Evolutionary conservation across 2,329 filamentous ascomycete species (phyloP).

Genomic region (Phoma herbarum): DNA sequence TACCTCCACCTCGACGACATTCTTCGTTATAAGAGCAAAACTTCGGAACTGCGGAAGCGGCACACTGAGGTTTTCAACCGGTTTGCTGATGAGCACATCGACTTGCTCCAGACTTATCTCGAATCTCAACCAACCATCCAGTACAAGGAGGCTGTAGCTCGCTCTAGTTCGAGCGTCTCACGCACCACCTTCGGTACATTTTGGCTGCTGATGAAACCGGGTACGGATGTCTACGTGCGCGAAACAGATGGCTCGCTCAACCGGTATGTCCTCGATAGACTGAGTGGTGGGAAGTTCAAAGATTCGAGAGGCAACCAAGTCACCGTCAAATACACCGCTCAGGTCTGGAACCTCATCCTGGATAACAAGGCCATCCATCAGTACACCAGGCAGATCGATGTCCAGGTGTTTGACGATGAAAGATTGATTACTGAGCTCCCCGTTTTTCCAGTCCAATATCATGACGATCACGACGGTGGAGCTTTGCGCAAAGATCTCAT

Average conservation of each 20-base stretch:
- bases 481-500: background rate
- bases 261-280: slow-evolving; percentile 13
- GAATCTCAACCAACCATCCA: background rate
- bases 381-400: background rate
- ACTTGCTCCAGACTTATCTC: background rate
- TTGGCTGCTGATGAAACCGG: slow-evolving; percentile 23
- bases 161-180: background rate
- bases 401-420: slow-evolving; percentile 2
- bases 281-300: background rate
- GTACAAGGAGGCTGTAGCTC: background rate
- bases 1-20: background rate
- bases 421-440: background rate
- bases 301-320: background rate
- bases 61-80: background rate
- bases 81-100: background rate
- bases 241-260: slow-evolving; percentile 18
- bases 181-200: slow-evolving; percentile 15
- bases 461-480: background rate
- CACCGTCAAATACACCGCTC: background rate
- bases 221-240: slow-evolving; percentile 21
- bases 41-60: background rate
- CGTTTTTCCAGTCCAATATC: background rate
- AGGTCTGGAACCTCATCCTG: background rate
- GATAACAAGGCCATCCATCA: background rate
- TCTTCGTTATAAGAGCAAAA: background rate